These are phyloP conservation scores for Fraxinus sp. DNA, from an alignment of 305 asterid genomes.

Conservation along the genomic window DNA sequence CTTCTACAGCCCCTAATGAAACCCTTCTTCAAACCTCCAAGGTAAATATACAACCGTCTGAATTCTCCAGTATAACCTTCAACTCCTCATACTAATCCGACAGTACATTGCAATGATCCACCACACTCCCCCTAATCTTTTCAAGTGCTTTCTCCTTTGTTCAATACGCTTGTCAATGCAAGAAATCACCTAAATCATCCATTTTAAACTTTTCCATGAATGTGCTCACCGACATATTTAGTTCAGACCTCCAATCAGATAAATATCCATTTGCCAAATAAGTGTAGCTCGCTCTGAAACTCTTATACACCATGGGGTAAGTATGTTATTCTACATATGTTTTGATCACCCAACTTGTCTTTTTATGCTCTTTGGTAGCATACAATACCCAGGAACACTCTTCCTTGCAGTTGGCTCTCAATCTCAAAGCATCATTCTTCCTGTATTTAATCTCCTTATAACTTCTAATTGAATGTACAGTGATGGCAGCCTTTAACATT, in stretches of 20 bases:
- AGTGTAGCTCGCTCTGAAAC: neutral
- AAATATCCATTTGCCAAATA: neutral
- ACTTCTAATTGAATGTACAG: neutral
- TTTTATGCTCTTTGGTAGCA: neutral
- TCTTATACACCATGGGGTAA: neutral
- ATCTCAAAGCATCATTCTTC: neutral
- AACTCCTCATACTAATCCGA: neutral
- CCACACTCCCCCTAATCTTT: neutral
- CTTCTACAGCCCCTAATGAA: neutral
- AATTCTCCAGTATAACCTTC: neutral
- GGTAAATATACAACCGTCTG: neutral
- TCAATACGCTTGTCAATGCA: neutral
- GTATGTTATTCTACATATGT: neutral
- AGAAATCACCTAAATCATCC: neutral
- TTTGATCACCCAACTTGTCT: neutral
- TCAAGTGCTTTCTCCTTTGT: neutral
- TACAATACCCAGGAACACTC: neutral
- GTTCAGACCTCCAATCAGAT: neutral
- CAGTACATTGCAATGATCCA: neutral
- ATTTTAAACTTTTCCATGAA: neutral
- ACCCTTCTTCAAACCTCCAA: neutral
- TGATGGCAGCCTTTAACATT: neutral
- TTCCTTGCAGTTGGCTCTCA: neutral
- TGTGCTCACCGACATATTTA: neutral
- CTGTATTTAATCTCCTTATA: neutral